Conservation (phyloP, 768 basidiomycete species). For the Boletales sp. region DNA sequence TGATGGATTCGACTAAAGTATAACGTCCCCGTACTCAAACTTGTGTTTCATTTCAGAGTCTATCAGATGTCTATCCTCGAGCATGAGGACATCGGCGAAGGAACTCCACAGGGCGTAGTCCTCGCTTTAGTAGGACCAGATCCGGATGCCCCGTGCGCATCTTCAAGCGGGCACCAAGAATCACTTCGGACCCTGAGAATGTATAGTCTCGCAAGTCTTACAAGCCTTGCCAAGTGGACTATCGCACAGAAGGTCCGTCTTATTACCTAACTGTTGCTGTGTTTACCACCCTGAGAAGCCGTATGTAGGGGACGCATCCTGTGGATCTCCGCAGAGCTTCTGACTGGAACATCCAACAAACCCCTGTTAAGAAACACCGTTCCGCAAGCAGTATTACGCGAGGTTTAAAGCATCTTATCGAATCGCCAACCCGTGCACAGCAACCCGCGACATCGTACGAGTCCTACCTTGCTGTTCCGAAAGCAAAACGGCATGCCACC, state of each 20-base stretch:
- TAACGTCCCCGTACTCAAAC: neutral
- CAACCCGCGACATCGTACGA: slow-evolving; percentile 26
- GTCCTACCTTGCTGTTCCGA: slow-evolving; percentile 30
- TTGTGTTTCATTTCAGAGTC: slow-evolving; percentile 43
- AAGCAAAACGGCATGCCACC: slow-evolving; percentile 17
- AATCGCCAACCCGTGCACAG: slow-evolving; percentile 32
- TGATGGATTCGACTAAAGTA: slow-evolving; percentile 16
- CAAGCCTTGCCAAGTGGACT: slow-evolving; percentile 73
- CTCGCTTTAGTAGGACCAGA: slow-evolving; percentile 71
- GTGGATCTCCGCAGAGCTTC: slow-evolving; percentile 54
- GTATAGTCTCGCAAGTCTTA: slow-evolving; percentile 78
- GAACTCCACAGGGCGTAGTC: slow-evolving; percentile 68
- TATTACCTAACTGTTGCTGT: neutral
- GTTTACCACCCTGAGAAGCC: neutral
- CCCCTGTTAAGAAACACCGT: slow-evolving; percentile 44
- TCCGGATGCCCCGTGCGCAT: slow-evolving; percentile 38
- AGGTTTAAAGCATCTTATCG: slow-evolving; percentile 57
- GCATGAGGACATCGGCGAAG: slow-evolving; percentile 51
- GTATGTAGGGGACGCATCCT: slow-evolving; percentile 51
- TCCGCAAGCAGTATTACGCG: slow-evolving; percentile 57
- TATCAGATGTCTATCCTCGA: slow-evolving; percentile 78
- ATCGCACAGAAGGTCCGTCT: slow-evolving; percentile 58
- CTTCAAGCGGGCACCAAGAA: slow-evolving; percentile 51
- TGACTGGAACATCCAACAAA: slow-evolving; percentile 49
- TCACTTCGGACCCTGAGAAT: slow-evolving; percentile 60